Base-by-base conservation (phyloP, 805 yeast species). In the Cyberlindnera petersonii region DNA sequence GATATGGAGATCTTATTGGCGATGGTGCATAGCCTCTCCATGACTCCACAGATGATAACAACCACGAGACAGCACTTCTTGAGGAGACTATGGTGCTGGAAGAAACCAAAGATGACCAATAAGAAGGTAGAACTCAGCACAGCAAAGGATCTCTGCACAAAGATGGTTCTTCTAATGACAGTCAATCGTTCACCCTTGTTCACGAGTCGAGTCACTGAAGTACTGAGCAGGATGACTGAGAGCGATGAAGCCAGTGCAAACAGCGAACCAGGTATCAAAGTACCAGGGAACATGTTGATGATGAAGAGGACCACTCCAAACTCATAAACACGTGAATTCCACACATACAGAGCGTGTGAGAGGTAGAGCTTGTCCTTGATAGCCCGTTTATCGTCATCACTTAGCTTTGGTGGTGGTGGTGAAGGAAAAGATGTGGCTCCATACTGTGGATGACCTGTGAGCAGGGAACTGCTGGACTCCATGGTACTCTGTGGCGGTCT, bases 271-370 rank as follows among this genome's bases (percentile, higher is more conserved):
- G 66, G 67, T 17, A 56, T 40, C 17, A 66, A 49, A 13, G 59
- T 59, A 2, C 57, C 59, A 1, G 67, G 67, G 41, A 48, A 65
- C 26, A 63, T 39, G 21, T 53, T 49, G 20, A 65, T 61, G 24
- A 66, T 56, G 33, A 63, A 58, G 11, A 66, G 42, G 10, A 59
- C 60, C 6, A 65, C 58, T 13, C 66, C 66, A 47, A 55, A 66
- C 43, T 65, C 67, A 47, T 65, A 66, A n/a, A 60, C 53, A 8
- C 71, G 53, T 17, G 61, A 48, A 46, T 66, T 66, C 68, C 69
- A 65, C 11, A 66, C 58, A 16, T 64, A 65, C 9, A 65, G 51
- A 15, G 49, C 46, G 39, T 65, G 70, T 4, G 68, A 64, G 8
- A 56, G 32, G 43, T 61, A 63, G 3, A 51, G 33, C 24, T 22